These are phyloP conservation scores for Quillaja saponaria DNA, from an alignment of 306 rosid species.

Conservation along the genomic window DNA sequence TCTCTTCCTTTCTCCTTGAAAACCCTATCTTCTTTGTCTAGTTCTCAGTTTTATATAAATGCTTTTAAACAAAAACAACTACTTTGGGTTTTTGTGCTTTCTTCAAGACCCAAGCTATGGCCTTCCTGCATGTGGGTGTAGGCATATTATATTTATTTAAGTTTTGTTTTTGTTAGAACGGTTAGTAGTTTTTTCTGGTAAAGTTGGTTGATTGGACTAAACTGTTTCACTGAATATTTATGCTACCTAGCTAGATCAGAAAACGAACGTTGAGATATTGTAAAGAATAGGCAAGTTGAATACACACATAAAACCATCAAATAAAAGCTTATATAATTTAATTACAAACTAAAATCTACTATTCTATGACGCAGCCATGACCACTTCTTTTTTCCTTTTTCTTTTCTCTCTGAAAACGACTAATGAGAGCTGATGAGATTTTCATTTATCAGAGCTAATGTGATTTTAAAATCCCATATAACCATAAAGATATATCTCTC, in stretches of 20 bases:
- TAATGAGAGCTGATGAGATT: too few species aligned
- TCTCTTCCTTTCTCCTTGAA: neutral
- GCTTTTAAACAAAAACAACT: too few species aligned
- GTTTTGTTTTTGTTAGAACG: conserved; percentile 44
- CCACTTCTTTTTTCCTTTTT: too few species aligned
- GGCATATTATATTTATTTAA: too few species aligned
- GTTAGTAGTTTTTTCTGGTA: conserved; percentile 80
- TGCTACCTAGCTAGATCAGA: conserved; percentile 29
- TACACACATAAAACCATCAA: neutral
- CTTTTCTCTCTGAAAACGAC: too few species aligned
- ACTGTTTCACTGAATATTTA: conserved; percentile 32
- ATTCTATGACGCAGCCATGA: too few species aligned
- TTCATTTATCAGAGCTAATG: too few species aligned
- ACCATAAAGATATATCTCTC: too few species aligned
- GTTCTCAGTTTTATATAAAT: neutral
- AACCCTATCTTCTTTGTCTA: neutral
- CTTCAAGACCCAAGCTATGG: conserved; percentile 31
- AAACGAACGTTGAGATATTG: conserved; percentile 16
- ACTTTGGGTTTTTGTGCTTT: too few species aligned
- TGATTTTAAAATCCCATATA: too few species aligned
- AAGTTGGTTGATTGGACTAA: conserved; percentile 46
- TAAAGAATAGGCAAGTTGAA: conserved; percentile 27
- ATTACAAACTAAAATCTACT: too few species aligned
- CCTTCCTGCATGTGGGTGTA: conserved; percentile 34
- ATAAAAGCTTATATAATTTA: conserved; percentile 3